Percentiles rank a stretch among this genome's conserved stretches.
Evolutionary conservation across 805 yeast species (phyloP).

Genomic region (Kuraishia ogatae): DNA sequence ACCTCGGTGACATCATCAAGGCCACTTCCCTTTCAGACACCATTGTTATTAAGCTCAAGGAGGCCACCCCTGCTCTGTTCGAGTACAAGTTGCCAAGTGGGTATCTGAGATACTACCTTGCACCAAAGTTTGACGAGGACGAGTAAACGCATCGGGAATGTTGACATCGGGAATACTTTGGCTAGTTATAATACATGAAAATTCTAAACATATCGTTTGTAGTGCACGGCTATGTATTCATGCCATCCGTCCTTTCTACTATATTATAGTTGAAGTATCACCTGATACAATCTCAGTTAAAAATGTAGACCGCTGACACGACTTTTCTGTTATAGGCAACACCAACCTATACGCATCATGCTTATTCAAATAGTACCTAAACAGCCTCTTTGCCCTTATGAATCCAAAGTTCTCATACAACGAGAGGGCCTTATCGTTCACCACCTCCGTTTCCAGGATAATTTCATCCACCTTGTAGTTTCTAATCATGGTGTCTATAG

Average conservation of each 20-base stretch:
- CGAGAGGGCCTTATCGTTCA: constrained; percentile 36
- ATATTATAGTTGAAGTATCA: background rate
- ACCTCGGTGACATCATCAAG: constrained; percentile 84
- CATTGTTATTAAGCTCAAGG: constrained; percentile 80
- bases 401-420: constrained; percentile 30
- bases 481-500: constrained; percentile 57
- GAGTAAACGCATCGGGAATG: constrained; percentile 30
- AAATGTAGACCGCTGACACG: constrained; percentile 49
- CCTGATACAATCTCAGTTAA: constrained; percentile 10
- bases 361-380: constrained; percentile 81
- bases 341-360: constrained; percentile 89
- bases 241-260: constrained; percentile 2
- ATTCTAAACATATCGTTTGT: background rate
- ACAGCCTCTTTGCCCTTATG: constrained; percentile 43
- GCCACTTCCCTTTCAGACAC: constrained; percentile 72
- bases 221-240: constrained; percentile 2
- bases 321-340: constrained; percentile 63
- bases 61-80: constrained; percentile 87
- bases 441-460: constrained; percentile 88
- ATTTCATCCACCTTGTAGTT: constrained; percentile 72
- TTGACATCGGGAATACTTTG: background rate
- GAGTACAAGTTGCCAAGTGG: constrained; percentile 91
- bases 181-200: background rate
- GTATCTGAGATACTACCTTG: constrained; percentile 88
- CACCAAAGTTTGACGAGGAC: constrained; percentile 95